Evolutionary conservation across 345 rosid species (phyloP).

Genomic region (Populus ilicifolia): DNA sequence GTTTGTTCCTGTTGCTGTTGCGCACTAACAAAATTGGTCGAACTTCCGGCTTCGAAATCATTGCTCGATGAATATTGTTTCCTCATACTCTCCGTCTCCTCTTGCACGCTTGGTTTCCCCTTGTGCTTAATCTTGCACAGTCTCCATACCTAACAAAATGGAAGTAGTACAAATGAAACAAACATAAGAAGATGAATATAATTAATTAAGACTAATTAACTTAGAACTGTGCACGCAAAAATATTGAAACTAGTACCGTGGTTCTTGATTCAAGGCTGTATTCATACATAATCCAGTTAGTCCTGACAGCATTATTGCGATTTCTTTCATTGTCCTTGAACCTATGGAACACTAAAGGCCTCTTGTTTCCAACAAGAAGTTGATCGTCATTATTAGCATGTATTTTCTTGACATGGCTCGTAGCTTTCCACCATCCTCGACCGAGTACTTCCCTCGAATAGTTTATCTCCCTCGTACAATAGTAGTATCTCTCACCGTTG

Average conservation of each 20-base stretch:
- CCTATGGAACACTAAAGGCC: constrained; percentile 34
- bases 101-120: constrained; percentile 15
- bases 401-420: constrained; percentile 40
- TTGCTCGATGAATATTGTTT: neutral
- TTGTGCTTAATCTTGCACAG: constrained; percentile 20
- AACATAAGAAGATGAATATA: neutral
- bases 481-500: constrained; percentile 20
- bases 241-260: constrained; percentile 3
- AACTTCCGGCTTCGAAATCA: neutral
- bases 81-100: constrained; percentile 17
- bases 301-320: constrained; percentile 27
- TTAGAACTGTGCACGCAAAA: neutral
- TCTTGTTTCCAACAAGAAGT: constrained; percentile 21
- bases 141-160: constrained; percentile 10
- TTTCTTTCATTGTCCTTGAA: constrained; percentile 15
- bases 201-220: too few species aligned
- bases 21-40: neutral
- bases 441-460: constrained; percentile 39
- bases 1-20: neutral
- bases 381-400: constrained; percentile 2
- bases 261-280: constrained; percentile 16
- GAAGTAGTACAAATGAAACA: neutral
- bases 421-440: constrained; percentile 49
- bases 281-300: constrained; percentile 36
- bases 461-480: constrained; percentile 15